Base-by-base conservation (phyloP, 2,329 filamentous ascomycete species). In the Ploettnerulaceae sp. region DNA sequence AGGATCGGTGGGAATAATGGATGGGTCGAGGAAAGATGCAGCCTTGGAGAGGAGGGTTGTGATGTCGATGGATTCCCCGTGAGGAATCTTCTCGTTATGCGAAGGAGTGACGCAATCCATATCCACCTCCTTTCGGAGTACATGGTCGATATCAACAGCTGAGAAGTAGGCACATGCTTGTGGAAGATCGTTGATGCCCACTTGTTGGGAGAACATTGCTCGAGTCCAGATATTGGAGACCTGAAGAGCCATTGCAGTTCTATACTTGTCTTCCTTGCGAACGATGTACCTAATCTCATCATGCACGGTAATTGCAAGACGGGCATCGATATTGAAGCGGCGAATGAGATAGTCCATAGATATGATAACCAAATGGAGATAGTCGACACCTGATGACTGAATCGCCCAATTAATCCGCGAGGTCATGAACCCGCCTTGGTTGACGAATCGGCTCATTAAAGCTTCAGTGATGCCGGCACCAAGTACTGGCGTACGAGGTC, bases 321-420 rank as follows among this genome's bases (percentile, higher is more conserved):
- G 86, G 4, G 89, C 89, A 44, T 86, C 68, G 51, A 98, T 80
- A 59, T 87, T 90, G 71, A 86, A 98, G 4, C 84, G 85, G 2
- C 89, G 80, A 43, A 84, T 83, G 3, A 98, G 76, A 62, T 95
- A 95, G 64, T 97, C 90, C 94, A 98, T 98, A 11, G 82, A 76
- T 2, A 97, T 80, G 53, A 98, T 89, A 14, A 98, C 76, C 4
- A 98, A 80, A 62, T 98, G 93, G 2, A 98, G 77, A 65, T 98
- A 98, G 66, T 98, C 94, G 3, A 97, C 91, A 4, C 94, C 93
- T 0, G 88, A 95, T 1, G 90, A 96, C 62, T 98, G 93, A 57
- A 98, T 97, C 3, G 93, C 93, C 93, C 93, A 98, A 64, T 98
- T 98, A 69, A 98, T 97, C 25, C 94, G 84, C 14, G 86, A 94